Evolutionary conservation across 495 filamentous ascomycete genomes (phyloP).

Genomic region (Neurospora tetraspora): DNA sequence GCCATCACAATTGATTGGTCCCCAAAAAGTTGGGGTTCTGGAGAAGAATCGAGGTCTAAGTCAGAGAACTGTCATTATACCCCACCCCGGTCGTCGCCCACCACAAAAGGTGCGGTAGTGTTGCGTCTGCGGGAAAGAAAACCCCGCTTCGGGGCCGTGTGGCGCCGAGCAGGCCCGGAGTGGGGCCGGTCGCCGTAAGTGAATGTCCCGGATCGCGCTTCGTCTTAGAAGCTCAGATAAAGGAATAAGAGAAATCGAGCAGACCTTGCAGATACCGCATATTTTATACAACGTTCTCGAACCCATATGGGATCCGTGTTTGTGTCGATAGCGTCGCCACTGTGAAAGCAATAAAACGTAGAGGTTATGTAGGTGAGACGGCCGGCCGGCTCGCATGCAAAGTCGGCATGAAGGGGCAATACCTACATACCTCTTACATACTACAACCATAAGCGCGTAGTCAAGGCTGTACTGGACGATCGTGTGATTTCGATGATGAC

Average conservation of each 20-base stretch:
- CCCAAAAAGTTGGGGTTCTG: too few relatives aligned
- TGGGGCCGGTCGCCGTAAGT: not conserved
- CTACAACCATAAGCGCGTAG: not conserved
- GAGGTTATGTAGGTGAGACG: not conserved
- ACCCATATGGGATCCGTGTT: not conserved
- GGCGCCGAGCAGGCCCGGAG: not conserved
- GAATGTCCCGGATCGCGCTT: not conserved
- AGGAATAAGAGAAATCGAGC: not conserved
- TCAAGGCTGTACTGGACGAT: too few relatives aligned
- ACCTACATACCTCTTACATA: not conserved
- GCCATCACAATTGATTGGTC: not conserved
- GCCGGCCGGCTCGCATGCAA: not conserved
- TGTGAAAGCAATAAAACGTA: not conserved
- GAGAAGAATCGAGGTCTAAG: too few relatives aligned
- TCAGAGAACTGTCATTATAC: too few relatives aligned
- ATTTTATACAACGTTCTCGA: too few relatives aligned
- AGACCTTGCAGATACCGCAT: too few relatives aligned
- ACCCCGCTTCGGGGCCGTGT: not conserved
- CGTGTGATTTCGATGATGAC: not conserved
- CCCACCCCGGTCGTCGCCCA: not conserved
- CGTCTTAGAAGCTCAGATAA: not conserved
- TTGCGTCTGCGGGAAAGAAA: not conserved
- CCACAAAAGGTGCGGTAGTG: not conserved
- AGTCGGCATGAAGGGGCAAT: not conserved
- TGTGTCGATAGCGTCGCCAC: too few relatives aligned